These are phyloP conservation scores for Eimeria mitis DNA, from an alignment of 169 alveolate species.

Conservation along the genomic window DNA sequence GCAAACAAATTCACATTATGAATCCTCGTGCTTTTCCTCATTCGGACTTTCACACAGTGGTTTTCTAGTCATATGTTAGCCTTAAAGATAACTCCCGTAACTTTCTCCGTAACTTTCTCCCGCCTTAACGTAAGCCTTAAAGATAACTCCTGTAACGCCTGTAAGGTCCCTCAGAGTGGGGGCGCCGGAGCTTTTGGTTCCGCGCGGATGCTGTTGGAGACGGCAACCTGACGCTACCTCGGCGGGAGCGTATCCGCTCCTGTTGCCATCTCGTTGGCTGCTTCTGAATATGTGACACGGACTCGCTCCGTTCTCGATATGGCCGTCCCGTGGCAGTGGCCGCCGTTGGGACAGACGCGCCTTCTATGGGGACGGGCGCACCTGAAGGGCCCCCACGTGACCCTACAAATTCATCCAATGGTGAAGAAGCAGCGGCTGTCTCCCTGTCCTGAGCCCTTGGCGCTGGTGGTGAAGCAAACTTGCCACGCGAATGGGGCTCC, in stretches of 20 bases:
- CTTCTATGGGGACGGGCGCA: constrained; percentile 1
- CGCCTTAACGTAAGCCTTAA: neutral
- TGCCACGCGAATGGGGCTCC: neutral
- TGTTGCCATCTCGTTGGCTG: constrained; percentile 1
- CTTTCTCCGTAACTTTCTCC: too few species aligned
- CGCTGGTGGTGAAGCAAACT: neutral
- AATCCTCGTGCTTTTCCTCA: neutral
- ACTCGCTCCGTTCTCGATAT: neutral
- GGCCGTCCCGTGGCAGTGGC: constrained; percentile 37
- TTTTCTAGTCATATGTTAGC: neutral
- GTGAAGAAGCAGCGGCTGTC: neutral
- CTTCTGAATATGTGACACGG: neutral
- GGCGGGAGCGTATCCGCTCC: constrained; percentile 27
- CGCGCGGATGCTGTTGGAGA: constrained; percentile 2
- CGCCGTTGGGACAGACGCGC: constrained; percentile 44
- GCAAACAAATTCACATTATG: neutral
- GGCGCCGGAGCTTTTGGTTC: neutral
- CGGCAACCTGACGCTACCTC: constrained; percentile 33
- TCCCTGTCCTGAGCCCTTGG: constrained; percentile 25
- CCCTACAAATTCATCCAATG: neutral
- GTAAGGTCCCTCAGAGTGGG: constrained; percentile 38
- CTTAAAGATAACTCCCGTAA: neutral
- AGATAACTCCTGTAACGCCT: neutral
- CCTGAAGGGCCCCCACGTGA: neutral
- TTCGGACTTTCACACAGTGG: neutral